Conservation (phyloP, 1,284 basidiomycete genomes). For the Puccinia novopanici region DNA sequence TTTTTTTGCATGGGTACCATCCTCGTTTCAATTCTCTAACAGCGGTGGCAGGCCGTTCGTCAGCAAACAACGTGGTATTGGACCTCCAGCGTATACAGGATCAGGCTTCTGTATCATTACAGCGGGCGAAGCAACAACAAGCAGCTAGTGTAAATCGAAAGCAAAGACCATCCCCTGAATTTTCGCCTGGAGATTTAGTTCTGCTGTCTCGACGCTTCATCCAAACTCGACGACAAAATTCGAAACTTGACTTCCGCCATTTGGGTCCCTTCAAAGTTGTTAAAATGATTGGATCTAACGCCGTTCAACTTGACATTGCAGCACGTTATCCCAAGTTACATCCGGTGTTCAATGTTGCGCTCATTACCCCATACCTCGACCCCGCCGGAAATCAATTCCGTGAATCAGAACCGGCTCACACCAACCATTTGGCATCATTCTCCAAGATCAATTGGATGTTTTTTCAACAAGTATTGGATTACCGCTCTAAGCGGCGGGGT, state of each 20-base stretch:
- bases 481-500: background rate
- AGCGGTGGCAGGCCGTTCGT: background rate
- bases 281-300: background rate
- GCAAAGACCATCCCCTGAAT: background rate
- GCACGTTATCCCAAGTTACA: background rate
- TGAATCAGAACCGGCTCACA: background rate
- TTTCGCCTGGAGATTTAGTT: constrained; percentile 20
- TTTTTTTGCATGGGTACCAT: constrained; percentile 35
- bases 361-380: constrained; percentile 1
- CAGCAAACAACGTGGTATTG: background rate
- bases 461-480: background rate
- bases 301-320: background rate
- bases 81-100: background rate
- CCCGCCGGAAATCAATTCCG: background rate
- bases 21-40: constrained; percentile 19
- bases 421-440: no score
- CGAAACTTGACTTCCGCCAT: constrained; percentile 13
- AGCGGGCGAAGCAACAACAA: background rate
- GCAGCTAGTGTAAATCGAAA: background rate
- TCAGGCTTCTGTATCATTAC: background rate
- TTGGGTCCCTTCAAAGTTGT: constrained; percentile 19
- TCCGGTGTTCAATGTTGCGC: background rate
- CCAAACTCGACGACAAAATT: background rate
- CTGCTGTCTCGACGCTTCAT: background rate
- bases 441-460: background rate